phyloP scores from a whole-genome alignment of 140 eudicot genomes.

The Erigeron philadelphicus region DNA sequence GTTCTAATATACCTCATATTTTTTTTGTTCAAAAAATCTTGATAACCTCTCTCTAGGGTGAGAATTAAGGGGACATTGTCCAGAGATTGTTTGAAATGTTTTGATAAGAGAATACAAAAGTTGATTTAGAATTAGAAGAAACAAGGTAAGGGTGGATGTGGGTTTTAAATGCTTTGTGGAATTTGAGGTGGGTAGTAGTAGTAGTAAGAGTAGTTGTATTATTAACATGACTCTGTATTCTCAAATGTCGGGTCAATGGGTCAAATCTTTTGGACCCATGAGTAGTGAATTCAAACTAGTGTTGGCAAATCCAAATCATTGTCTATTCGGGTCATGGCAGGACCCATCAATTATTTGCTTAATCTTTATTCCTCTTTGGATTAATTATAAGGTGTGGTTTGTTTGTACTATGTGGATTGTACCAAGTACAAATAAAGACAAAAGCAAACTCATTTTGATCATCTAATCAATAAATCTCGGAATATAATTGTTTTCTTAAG shows the following conservation, averaged over 20 bases:
- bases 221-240: conserved; percentile 19
- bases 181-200: conserved; percentile 16
- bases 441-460: conserved; percentile 18
- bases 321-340: conserved; percentile 27
- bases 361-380: conserved; percentile 20
- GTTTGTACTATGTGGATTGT: conserved; percentile 35
- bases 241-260: conserved; percentile 35
- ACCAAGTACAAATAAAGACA: conserved; percentile 23
- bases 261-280: conserved; percentile 37
- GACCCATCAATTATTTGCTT: conserved; percentile 39
- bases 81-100: conserved; percentile 26
- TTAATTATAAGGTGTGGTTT: conserved; percentile 24
- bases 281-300: conserved; percentile 26
- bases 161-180: conserved; percentile 36
- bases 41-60: conserved; percentile 23
- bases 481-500: background rate
- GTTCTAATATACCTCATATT: conserved; percentile 75
- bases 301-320: conserved; percentile 35
- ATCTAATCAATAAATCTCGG: conserved; percentile 13
- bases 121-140: conserved; percentile 5
- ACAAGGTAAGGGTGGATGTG: conserved; percentile 35
- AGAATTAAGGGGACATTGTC: conserved; percentile 38
- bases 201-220: conserved; percentile 21
- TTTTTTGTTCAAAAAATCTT: background rate
- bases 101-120: conserved; percentile 22